Conservation (phyloP, 345 rosid species). For the Eucalyptus leucophloia region DNA sequence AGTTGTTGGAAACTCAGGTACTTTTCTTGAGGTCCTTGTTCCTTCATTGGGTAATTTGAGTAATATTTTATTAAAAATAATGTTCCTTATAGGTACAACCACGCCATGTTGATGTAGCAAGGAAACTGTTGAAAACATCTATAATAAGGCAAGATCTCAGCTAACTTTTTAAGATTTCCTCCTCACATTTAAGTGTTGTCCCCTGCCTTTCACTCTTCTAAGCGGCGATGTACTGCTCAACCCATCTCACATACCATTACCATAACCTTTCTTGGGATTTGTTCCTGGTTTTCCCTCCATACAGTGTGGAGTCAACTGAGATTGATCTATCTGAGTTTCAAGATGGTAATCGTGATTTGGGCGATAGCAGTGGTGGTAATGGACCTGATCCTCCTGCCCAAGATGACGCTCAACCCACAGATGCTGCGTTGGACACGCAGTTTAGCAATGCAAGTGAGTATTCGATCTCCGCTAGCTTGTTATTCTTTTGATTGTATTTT, state of each 20-base stretch:
- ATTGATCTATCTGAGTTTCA: constrained; percentile 93
- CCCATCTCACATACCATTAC: background rate
- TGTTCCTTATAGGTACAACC: background rate
- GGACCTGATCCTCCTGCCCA: constrained; percentile 4
- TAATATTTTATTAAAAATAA: background rate
- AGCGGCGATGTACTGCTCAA: background rate
- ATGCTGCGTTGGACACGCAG: constrained; percentile 21
- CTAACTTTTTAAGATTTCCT: background rate
- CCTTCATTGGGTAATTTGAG: background rate
- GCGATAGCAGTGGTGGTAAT: constrained; percentile 2
- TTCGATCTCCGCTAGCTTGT: background rate
- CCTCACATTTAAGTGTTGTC: background rate
- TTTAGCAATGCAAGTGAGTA: constrained; percentile 40
- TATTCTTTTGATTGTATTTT: background rate
- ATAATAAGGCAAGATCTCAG: background rate
- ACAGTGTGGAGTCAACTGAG: constrained; percentile 92
- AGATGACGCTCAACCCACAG: constrained; percentile 19
- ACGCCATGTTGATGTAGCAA: constrained; percentile 3
- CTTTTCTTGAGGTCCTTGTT: background rate
- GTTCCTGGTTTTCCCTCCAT: background rate
- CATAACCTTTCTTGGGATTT: background rate
- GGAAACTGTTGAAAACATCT: background rate
- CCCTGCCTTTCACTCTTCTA: background rate
- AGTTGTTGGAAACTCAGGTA: constrained; percentile 76
- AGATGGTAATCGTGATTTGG: constrained; percentile 34